A percentile compares a stretch with the other conserved stretches of the same genome.
These are phyloP conservation scores for Russula brevipes DNA, from an alignment of 768 basidiomycete genomes.

Conservation along the genomic window DNA sequence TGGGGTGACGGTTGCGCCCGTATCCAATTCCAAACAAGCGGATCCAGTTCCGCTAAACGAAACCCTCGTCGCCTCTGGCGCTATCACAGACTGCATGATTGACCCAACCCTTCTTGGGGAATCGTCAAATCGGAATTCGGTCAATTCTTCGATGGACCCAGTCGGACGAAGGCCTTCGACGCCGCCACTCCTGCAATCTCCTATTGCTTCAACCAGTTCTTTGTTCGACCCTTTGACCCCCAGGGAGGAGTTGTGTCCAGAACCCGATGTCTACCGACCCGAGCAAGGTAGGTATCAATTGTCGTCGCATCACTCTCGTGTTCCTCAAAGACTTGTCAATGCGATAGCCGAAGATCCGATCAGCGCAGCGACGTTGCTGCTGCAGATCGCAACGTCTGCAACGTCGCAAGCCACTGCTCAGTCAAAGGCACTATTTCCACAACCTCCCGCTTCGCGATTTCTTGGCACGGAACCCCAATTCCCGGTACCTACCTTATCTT, in stretches of 20 bases:
- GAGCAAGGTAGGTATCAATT: conserved; percentile 24
- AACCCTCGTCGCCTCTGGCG: not conserved
- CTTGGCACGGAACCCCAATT: not conserved
- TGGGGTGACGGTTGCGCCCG: conserved; percentile 50
- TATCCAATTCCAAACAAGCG: conserved; percentile 33
- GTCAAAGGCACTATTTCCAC: conserved; percentile 7
- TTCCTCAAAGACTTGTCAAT: conserved; percentile 12
- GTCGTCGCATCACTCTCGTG: not conserved
- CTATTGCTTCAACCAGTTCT: conserved; percentile 24
- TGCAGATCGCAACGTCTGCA: conserved; percentile 15
- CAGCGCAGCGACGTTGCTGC: conserved; percentile 21
- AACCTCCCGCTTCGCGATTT: not conserved
- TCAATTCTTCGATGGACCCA: conserved; percentile 5
- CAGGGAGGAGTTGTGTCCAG: conserved; percentile 34
- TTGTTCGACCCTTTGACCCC: conserved; percentile 32
- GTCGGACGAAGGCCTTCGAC: conserved; percentile 11
- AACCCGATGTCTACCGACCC: conserved; percentile 32
- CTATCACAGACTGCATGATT: conserved; percentile 19
- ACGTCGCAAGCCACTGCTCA: conserved; percentile 12
- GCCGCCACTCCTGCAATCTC: conserved; percentile 24
- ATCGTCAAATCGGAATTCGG: not conserved
- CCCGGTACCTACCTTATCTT: not conserved
- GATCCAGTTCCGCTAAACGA: not conserved
- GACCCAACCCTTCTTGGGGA: conserved; percentile 24
- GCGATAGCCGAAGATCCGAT: conserved; percentile 26